Conservation (phyloP, 2,329 filamentous ascomycete species). For the Trichophyton mentagrophytes region DNA sequence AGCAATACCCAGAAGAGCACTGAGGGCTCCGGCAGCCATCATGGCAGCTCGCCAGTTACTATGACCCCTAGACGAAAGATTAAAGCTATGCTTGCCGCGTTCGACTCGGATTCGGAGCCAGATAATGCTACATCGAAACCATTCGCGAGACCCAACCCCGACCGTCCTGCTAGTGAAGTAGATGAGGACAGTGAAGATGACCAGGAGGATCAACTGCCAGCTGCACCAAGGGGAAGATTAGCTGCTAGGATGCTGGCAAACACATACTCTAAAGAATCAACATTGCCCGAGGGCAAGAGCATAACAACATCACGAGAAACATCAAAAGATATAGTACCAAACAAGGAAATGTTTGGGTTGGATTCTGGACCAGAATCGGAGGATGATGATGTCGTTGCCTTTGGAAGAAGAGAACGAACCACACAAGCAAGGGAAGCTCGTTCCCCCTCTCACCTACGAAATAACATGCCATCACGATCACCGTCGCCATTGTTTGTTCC, state of each 20-base stretch:
- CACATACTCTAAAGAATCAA: conserved; percentile 16
- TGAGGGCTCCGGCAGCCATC: background rate
- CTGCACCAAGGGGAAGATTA: conserved; percentile 50
- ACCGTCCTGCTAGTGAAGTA: background rate
- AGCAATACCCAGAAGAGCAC: background rate
- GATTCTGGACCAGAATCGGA: conserved; percentile 5
- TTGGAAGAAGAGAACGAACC: conserved; percentile 17
- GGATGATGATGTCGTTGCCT: conserved; percentile 21
- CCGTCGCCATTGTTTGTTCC: conserved; percentile 35
- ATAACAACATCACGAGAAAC: background rate
- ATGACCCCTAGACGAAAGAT: conserved; percentile 37
- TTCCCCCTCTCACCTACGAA: background rate
- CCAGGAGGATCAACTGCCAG: conserved; percentile 33
- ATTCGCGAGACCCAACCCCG: background rate
- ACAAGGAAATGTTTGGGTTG: background rate
- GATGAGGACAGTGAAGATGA: conserved; percentile 27
- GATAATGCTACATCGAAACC: conserved; percentile 21
- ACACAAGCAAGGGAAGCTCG: background rate
- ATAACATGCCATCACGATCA: conserved; percentile 18
- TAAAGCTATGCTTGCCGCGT: conserved; percentile 38
- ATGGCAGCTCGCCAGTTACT: conserved; percentile 21
- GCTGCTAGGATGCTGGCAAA: conserved; percentile 47
- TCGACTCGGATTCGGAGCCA: conserved; percentile 35
- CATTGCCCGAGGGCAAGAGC: conserved; percentile 23
- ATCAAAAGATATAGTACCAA: background rate